A percentile compares a stretch with the other conserved stretches of the same genome.
Evolutionary conservation across 2,329 filamentous ascomycete genomes (phyloP).

Genomic region (Rosellinia necatrix): DNA sequence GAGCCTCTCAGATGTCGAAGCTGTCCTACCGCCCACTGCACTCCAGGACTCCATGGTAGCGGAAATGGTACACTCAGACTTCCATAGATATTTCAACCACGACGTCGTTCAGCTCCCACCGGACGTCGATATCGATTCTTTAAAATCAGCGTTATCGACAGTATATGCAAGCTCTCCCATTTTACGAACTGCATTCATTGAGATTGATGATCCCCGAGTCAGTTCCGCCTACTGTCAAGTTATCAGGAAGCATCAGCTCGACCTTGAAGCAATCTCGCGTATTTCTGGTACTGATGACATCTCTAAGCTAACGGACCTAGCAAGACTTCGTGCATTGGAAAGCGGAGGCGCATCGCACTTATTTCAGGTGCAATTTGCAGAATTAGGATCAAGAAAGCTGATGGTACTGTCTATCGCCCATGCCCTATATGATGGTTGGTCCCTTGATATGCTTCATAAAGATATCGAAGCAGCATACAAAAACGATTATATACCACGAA

Average conservation of each 20-base stretch:
- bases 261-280: constrained; percentile 29
- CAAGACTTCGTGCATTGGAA: constrained; percentile 45
- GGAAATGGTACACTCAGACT: constrained; percentile 78
- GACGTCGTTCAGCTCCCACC: constrained; percentile 69
- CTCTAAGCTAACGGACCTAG: constrained; percentile 42
- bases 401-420: constrained; percentile 77
- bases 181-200: constrained; percentile 73
- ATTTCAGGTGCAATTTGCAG: constrained; percentile 54
- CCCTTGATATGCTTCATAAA: constrained; percentile 72
- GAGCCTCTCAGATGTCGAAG: constrained; percentile 52
- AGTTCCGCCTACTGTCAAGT: constrained; percentile 56
- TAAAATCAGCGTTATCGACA: constrained; percentile 65
- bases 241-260: constrained; percentile 40
- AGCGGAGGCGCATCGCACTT: constrained; percentile 46
- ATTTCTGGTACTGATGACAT: constrained; percentile 43
- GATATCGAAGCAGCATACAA: constrained; percentile 71
- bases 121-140: constrained; percentile 56
- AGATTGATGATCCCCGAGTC: constrained; percentile 65
- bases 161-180: constrained; percentile 69
- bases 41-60: constrained; percentile 86
- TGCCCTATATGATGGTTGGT: constrained; percentile 89
- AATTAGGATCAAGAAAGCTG: constrained; percentile 43
- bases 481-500: constrained; percentile 46
- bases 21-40: constrained; percentile 75
- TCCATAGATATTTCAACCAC: constrained; percentile 82